Evolutionary conservation across 768 basidiomycete species (phyloP).

Genomic region (Suillus luteus): DNA sequence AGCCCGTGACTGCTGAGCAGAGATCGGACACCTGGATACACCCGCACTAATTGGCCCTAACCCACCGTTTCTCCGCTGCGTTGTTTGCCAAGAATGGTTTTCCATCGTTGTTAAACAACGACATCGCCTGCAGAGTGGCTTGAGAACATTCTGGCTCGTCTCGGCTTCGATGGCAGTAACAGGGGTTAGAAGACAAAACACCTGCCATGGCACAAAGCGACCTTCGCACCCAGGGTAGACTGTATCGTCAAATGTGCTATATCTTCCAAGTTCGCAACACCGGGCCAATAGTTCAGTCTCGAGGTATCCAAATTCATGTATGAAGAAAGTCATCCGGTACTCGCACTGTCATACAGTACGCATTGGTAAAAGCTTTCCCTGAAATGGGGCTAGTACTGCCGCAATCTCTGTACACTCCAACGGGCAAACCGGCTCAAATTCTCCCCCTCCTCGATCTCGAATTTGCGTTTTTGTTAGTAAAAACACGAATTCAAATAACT

Average conservation of each 20-base stretch:
- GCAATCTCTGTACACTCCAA: background rate
- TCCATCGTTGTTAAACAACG: background rate
- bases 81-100: background rate
- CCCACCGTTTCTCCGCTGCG: background rate
- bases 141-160: conserved; percentile 51
- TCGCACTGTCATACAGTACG: background rate
- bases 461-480: background rate
- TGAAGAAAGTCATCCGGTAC: background rate
- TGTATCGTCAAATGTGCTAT: background rate
- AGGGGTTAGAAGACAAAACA: conserved; percentile 51
- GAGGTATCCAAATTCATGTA: background rate
- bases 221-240: conserved; percentile 53
- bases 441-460: background rate
- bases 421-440: background rate
- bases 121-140: conserved; percentile 14
- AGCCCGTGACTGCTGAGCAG: background rate
- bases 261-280: background rate
- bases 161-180: conserved; percentile 54
- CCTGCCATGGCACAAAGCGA: conserved; percentile 54
- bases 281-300: background rate
- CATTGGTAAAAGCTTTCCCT: background rate
- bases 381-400: background rate
- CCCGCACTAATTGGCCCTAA: background rate
- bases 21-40: background rate
- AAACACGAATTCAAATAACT: background rate